Conservation (phyloP, 305 asterid genomes). For the Coffea humblotiana region DNA sequence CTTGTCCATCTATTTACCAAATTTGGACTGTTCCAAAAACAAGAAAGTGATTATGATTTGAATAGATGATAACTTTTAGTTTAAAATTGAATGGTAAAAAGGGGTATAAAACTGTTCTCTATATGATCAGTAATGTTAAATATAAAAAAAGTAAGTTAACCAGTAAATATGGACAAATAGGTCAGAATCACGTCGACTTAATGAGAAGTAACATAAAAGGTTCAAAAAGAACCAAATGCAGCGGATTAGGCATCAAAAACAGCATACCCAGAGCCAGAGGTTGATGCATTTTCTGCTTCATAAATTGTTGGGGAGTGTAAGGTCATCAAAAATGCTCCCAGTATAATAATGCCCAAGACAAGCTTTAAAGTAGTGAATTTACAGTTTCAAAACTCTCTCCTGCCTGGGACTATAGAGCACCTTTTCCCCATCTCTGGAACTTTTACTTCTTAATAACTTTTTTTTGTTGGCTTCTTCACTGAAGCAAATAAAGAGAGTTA, state of each 20-base stretch:
- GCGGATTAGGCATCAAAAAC: conserved; percentile 8
- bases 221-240: neutral
- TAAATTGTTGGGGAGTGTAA: conserved; percentile 61
- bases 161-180: neutral
- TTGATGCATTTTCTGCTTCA: conserved; percentile 43
- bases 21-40: conserved; percentile 43
- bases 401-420: conserved; percentile 47
- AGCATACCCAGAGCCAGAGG: conserved; percentile 49
- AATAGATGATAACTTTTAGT: no score
- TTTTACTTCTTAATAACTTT: conserved; percentile 55
- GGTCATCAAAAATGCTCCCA: conserved; percentile 65
- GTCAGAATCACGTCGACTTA: neutral
- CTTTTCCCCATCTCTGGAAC: conserved; percentile 61
- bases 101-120: no score
- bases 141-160: neutral
- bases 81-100: neutral
- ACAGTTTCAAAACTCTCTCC: conserved; percentile 53
- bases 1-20: conserved; percentile 49
- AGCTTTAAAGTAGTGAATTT: conserved; percentile 59
- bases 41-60: neutral
- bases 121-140: no score
- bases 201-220: neutral
- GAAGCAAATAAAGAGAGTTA: conserved; percentile 30
- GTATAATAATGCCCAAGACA: conserved; percentile 51
- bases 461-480: conserved; percentile 70